Evolutionary conservation across 2,329 filamentous ascomycete genomes (phyloP).

Genomic region (Curvularia verruculosa): DNA sequence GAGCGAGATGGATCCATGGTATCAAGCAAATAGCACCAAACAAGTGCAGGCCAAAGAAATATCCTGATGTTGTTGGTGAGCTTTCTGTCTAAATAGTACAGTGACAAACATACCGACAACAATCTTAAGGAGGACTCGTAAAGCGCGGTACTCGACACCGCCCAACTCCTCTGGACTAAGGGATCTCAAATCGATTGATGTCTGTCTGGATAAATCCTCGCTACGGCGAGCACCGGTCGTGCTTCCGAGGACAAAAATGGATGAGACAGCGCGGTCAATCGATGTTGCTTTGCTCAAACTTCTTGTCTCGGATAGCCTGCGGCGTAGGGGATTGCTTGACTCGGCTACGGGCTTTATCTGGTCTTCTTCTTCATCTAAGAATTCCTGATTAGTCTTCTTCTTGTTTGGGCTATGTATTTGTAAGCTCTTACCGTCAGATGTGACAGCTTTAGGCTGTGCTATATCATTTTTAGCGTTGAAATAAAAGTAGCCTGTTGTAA

Average conservation of each 20-base stretch:
- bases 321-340: conserved; percentile 7
- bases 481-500: too few species aligned
- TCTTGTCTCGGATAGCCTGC: conserved; percentile 13
- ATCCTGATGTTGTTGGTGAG: conserved; percentile 48
- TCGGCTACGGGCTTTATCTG: conserved; percentile 12
- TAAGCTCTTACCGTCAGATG: conserved; percentile 5
- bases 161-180: conserved; percentile 77
- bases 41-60: conserved; percentile 78
- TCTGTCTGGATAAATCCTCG: conserved; percentile 40
- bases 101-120: conserved; percentile 67
- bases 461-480: background rate
- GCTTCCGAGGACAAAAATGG: conserved; percentile 49
- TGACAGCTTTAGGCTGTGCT: background rate
- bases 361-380: conserved; percentile 15
- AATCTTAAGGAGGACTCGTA: conserved; percentile 83
- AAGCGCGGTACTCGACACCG: conserved; percentile 91
- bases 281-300: conserved; percentile 44
- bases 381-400: background rate
- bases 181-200: conserved; percentile 53
- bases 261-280: conserved; percentile 49
- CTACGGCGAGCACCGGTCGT: conserved; percentile 67
- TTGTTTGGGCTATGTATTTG: background rate
- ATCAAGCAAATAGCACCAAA: conserved; percentile 75
- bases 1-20: conserved; percentile 71
- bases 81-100: conserved; percentile 38